These are phyloP conservation scores for Gaertneriomyces semiglobifer DNA, from an alignment of 192 early-diverging fungal species.

Conservation along the genomic window DNA sequence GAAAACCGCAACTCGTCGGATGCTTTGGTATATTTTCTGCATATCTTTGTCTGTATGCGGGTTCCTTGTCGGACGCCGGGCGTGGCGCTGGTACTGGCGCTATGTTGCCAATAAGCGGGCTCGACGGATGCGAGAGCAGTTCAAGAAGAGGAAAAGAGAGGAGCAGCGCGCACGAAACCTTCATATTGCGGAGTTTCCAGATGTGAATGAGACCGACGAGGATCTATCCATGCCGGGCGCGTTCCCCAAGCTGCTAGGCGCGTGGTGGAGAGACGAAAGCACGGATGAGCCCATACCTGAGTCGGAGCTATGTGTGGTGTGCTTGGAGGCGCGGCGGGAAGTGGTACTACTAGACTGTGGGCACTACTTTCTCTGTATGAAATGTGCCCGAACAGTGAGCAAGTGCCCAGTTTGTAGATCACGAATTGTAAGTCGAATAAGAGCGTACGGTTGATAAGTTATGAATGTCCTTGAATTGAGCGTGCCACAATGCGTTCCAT, in stretches of 20 bases:
- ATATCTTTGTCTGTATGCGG: not conserved
- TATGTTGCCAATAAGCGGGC: not conserved
- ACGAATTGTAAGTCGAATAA: not conserved
- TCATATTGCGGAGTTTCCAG: not conserved
- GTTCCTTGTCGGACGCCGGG: not conserved
- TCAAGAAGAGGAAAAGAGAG: not conserved
- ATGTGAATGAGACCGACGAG: no score
- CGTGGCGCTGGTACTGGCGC: not conserved
- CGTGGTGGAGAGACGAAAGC: not conserved
- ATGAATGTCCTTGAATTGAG: no score
- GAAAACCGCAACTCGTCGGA: not conserved
- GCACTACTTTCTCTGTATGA: not conserved
- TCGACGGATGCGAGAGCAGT: not conserved
- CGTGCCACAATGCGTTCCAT: no score
- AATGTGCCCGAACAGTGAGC: not conserved
- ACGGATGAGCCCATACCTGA: not conserved
- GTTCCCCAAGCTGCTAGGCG: no score
- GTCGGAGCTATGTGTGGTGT: not conserved
- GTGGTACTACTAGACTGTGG: slow-evolving; percentile 1
- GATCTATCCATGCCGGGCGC: no score
- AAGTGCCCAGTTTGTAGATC: slow-evolving; percentile 2
- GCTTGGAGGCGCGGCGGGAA: not conserved
- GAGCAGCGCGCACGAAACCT: not conserved
- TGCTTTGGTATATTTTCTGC: not conserved
- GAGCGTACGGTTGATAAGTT: not conserved